phyloP scores from a whole-genome alignment of 2,329 filamentous ascomycete species.

The Sclerotiophoma versabilis region DNA sequence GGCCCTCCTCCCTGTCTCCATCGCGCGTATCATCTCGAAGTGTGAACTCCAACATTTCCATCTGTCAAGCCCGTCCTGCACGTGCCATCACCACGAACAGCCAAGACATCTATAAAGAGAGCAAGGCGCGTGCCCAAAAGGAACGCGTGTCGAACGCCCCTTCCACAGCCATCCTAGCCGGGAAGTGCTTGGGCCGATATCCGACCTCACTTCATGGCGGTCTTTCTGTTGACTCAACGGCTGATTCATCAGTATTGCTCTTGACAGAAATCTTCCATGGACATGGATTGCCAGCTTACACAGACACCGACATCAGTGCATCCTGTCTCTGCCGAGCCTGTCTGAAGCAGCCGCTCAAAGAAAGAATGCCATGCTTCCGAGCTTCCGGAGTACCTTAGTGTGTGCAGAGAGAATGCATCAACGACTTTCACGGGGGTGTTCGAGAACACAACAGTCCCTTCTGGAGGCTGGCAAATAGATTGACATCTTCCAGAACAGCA shows the following conservation, averaged over 20 bases:
- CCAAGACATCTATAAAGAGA: not conserved
- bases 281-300: too few relatives aligned
- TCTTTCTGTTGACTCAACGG: too few relatives aligned
- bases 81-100: not conserved
- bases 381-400: not conserved
- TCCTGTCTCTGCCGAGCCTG: too few relatives aligned
- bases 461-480: too few relatives aligned
- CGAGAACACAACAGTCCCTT: too few relatives aligned
- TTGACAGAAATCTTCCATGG: too few relatives aligned
- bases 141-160: slow-evolving; percentile 3
- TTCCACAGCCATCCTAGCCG: not conserved
- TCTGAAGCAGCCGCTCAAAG: too few relatives aligned
- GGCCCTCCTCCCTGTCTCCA: slow-evolving; percentile 9
- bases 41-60: not conserved
- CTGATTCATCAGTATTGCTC: too few relatives aligned
- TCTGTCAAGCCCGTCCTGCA: not conserved
- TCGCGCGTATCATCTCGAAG: not conserved
- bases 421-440: too few relatives aligned
- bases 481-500: too few relatives aligned
- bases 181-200: not conserved
- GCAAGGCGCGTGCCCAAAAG: not conserved
- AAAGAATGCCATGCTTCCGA: not conserved
- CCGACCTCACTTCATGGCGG: not conserved
- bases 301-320: too few relatives aligned
- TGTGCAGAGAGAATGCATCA: not conserved